Percentiles rank a stretch among this genome's conserved stretches.
Evolutionary conservation across 768 basidiomycete species (phyloP).

Genomic region (Hericium alpestre): DNA sequence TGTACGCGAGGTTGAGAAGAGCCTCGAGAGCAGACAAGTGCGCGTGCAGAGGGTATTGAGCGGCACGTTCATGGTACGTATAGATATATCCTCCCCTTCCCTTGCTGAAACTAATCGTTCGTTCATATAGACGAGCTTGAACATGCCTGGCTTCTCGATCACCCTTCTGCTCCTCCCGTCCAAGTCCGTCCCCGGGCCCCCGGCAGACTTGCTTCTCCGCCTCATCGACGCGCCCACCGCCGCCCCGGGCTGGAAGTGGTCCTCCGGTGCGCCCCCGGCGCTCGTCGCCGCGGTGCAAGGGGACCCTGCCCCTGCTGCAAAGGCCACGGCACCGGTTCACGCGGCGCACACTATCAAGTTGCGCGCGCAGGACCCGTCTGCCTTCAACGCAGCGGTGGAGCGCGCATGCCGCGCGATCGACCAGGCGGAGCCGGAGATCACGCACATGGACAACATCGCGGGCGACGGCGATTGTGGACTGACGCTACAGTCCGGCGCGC

Average conservation of each 20-base stretch:
- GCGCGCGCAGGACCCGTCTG: slow-evolving; percentile 31
- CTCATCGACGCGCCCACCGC: slow-evolving; percentile 60
- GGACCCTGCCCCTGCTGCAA: slow-evolving; percentile 5
- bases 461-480: slow-evolving; percentile 81
- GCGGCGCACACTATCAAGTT: slow-evolving; percentile 14
- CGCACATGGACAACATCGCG: slow-evolving; percentile 80
- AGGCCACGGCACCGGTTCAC: not conserved
- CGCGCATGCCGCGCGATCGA: slow-evolving; percentile 59
- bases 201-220: slow-evolving; percentile 38
- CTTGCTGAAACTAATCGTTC: not conserved
- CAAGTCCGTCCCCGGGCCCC: slow-evolving; percentile 28
- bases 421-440: slow-evolving; percentile 79
- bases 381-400: slow-evolving; percentile 45
- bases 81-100: not conserved
- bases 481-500: slow-evolving; percentile 65
- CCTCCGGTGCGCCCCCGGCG: slow-evolving; percentile 34
- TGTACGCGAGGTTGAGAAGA: slow-evolving; percentile 46
- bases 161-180: slow-evolving; percentile 69
- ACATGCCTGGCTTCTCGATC: slow-evolving; percentile 88
- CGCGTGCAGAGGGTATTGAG: slow-evolving; percentile 52
- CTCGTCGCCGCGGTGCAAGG: slow-evolving; percentile 2
- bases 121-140: slow-evolving; percentile 61
- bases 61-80: slow-evolving; percentile 78
- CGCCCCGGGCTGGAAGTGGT: slow-evolving; percentile 84
- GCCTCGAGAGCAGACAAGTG: slow-evolving; percentile 47